Evolutionary conservation across 2,329 filamentous ascomycete genomes (phyloP).

Genomic region (Mycogone perniciosa): DNA sequence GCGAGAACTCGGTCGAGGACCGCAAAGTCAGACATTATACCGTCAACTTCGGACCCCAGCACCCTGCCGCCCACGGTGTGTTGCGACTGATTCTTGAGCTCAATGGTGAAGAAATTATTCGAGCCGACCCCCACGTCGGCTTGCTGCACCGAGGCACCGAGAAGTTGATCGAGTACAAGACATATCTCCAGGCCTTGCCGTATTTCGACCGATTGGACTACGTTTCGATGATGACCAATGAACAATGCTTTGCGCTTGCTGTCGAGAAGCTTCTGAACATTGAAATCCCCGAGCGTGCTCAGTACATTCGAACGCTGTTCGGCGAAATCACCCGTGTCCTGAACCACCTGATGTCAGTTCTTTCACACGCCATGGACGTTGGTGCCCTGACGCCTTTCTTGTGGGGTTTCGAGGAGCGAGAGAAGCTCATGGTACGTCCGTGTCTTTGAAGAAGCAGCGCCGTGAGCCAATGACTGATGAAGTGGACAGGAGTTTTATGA

Average conservation of each 20-base stretch:
- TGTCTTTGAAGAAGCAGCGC: background rate
- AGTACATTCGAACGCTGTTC: conserved; percentile 95
- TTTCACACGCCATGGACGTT: conserved; percentile 98
- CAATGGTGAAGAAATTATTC: conserved; percentile 95
- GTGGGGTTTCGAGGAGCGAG: conserved; percentile 99
- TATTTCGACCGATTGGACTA: conserved; percentile 99
- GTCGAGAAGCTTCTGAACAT: conserved; percentile 98
- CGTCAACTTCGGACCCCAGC: conserved; percentile 98
- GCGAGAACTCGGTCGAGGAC: conserved; percentile 44
- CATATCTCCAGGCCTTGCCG: conserved; percentile 93
- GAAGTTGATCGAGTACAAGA: conserved; percentile 99
- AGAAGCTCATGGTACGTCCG: conserved; percentile 89
- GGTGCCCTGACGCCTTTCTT: conserved; percentile 96
- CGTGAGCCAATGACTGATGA: background rate
- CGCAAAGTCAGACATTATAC: conserved; percentile 98
- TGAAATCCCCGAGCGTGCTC: conserved; percentile 89
- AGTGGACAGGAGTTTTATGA: conserved; percentile 92
- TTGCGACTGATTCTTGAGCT: conserved; percentile 94
- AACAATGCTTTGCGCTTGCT: conserved; percentile 92
- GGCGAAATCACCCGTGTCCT: conserved; percentile 88
- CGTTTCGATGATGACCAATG: conserved; percentile 99
- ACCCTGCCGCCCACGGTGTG: conserved; percentile 97
- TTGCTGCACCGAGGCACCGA: conserved; percentile 94
- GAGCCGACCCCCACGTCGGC: conserved; percentile 93
- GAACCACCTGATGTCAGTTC: conserved; percentile 96